Evolutionary conservation across 129 eudicot genomes (phyloP).

Genomic region (Pseudognaphalium luteoalbum): DNA sequence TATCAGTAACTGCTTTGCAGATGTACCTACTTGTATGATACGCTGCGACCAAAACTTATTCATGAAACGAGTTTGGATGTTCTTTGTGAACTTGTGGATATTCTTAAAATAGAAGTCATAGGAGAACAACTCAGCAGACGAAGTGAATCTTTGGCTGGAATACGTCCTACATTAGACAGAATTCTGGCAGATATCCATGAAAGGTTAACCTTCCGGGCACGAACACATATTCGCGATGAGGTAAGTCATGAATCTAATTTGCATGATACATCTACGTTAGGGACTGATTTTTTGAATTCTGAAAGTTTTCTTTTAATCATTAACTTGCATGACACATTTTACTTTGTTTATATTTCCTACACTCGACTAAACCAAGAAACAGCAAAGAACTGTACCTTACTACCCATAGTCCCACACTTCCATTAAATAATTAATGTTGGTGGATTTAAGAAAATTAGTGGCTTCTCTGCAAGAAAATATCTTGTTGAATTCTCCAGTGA

Average conservation of each 20-base stretch:
- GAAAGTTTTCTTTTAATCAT: background rate
- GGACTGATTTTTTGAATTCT: background rate
- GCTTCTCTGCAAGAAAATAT: background rate
- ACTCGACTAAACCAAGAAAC: too few species aligned
- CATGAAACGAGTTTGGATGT: constrained; percentile 90
- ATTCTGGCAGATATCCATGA: constrained; percentile 96
- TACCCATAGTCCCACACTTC: too few species aligned
- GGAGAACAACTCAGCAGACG: constrained; percentile 86
- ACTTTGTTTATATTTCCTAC: too few species aligned
- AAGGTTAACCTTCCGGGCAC: constrained; percentile 95
- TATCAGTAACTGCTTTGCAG: constrained; percentile 45
- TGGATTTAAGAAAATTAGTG: too few species aligned
- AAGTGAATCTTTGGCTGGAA: constrained; percentile 86
- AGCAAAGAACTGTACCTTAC: too few species aligned
- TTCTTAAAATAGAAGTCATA: constrained; percentile 90
- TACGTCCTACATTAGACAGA: constrained; percentile 91
- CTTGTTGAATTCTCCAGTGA: background rate
- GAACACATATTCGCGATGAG: constrained; percentile 96
- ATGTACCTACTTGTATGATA: constrained; percentile 86
- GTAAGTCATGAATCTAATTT: constrained; percentile 37
- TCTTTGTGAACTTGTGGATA: constrained; percentile 98
- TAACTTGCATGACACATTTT: too few species aligned
- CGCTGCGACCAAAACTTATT: constrained; percentile 81
- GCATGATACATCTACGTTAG: constrained; percentile 2
- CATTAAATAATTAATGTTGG: too few species aligned